Evolutionary conservation across 768 basidiomycete species (phyloP), one percentile per base, ranked within the genome.

Genomic region (Russula olivacea): DNA sequence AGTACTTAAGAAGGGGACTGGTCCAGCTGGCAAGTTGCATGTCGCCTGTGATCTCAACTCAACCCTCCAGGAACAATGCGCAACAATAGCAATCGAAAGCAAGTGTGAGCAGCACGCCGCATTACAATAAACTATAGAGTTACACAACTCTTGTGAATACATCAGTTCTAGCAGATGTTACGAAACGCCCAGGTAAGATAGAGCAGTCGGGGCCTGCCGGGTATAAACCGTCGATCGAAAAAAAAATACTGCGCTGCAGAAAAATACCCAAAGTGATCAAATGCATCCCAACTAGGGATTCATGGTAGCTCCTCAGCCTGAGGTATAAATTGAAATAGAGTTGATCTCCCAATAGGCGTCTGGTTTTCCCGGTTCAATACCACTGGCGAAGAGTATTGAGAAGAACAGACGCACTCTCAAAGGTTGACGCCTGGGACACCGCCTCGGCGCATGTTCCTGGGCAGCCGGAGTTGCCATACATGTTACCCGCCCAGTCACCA

Each of bases 271-370:
- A 19, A 30, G 49, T 17, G 28, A 25, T 50, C 49, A 50, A 19
- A 28, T 17, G 49, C 49, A 51, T 51, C 25, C 49, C 25, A 28
- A 28, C 8, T 9, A 30, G 28, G 28, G 15, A 28, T 25, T 12
- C 1, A 49, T 23, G 11, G 9, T 14, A 10, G 48, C 23, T 28
- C 48, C 30, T 59, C 11, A 41, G 2, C 32, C 3, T 17, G 15
- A 17, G 38, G 5, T 17, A 41, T 52, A 66, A 34, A 63, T 53
- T 6, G 48, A n/a, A 25, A 66, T 59, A 53, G 19, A 53, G 54
- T 64, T 59, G 54, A 60, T 48, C 12, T 17, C 3, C 63, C 66
- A 66, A 4, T 12, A 43, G 14, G 62, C 63, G 14, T 49, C 66
- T 66, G 17, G 12, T 59, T 23, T 23, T 41, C 19, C 51, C 49